Percentiles rank a stretch among this genome's conserved stretches.
These are phyloP conservation scores for Boehmeria nivea DNA, from an alignment of 306 rosid species.

Conservation along the genomic window DNA sequence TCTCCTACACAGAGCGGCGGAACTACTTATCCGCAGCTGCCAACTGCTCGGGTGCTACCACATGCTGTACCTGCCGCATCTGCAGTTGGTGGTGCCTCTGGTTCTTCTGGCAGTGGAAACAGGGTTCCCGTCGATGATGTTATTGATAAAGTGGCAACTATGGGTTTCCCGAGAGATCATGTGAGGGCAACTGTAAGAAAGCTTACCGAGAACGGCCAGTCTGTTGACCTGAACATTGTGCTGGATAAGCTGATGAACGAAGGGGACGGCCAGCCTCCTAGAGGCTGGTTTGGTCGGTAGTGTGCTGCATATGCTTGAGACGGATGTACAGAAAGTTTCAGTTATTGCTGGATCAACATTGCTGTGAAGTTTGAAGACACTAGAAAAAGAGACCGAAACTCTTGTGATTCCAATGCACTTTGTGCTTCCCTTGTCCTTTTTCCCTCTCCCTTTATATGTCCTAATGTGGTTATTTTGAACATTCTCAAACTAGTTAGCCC, in stretches of 20 bases:
- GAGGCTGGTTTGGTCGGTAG: conserved; percentile 85
- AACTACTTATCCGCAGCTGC: conserved; percentile 76
- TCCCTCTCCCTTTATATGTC: too few species aligned
- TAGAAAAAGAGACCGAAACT: neutral
- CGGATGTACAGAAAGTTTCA: conserved; percentile 40
- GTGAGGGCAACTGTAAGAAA: conserved; percentile 76
- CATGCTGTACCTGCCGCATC: conserved; percentile 71
- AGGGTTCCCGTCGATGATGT: conserved; percentile 71
- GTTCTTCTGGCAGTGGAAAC: conserved; percentile 58
- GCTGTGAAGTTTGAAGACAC: conserved; percentile 7
- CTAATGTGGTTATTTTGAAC: too few species aligned
- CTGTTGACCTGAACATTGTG: conserved; percentile 80
- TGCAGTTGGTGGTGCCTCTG: conserved; percentile 44
- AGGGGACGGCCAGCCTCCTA: conserved; percentile 56
- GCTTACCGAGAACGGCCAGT: conserved; percentile 82
- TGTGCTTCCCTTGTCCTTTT: too few species aligned
- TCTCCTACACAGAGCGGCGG: conserved; percentile 51
- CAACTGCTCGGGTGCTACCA: conserved; percentile 71
- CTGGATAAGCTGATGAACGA: conserved; percentile 83
- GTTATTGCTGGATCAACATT: conserved; percentile 28
- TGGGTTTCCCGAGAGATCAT: conserved; percentile 88
- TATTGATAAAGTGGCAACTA: conserved; percentile 62
- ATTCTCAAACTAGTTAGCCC: too few species aligned
- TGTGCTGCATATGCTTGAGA: conserved; percentile 9
- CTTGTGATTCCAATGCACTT: too few species aligned